Conservation (phyloP, 2,329 filamentous ascomycete genomes). For the Fonsecaea pedrosoi region DNA sequence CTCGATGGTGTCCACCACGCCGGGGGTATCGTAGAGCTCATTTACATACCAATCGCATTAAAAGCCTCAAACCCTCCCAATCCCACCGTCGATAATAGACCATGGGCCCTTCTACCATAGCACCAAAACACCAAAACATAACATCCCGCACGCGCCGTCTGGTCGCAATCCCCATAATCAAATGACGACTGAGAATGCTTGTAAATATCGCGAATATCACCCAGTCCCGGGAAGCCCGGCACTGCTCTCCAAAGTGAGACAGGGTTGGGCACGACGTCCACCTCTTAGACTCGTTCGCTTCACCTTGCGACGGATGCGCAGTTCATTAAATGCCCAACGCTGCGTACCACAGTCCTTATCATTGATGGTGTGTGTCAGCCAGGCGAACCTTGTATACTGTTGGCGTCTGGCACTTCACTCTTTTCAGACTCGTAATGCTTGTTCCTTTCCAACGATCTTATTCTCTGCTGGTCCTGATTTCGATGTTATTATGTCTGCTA, state of each 20-base stretch:
- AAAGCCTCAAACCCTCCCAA: not conserved
- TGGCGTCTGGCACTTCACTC: not conserved
- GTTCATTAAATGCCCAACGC: not conserved
- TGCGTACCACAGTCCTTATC: not conserved
- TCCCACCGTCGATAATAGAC: not conserved
- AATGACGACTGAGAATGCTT: not conserved
- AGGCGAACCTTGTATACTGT: not conserved
- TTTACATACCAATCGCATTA: not conserved
- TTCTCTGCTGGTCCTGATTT: not conserved
- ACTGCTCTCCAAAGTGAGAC: not conserved
- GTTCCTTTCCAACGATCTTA: not conserved
- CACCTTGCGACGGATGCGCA: not conserved
- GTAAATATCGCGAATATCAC: not conserved
- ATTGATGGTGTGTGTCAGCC: not conserved
- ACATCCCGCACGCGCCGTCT: not conserved
- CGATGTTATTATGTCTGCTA: constrained; percentile 11
- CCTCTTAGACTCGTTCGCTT: not conserved
- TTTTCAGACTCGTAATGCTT: not conserved
- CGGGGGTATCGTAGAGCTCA: not conserved
- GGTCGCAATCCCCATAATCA: not conserved
- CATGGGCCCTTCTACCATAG: not conserved
- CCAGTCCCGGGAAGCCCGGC: not conserved
- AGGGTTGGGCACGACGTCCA: not conserved
- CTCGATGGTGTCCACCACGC: not conserved
- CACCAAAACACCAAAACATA: not conserved